These are phyloP conservation scores for Wallacemonas sp. DNA, from an alignment of 208 protist genomes.

Conservation along the genomic window DNA sequence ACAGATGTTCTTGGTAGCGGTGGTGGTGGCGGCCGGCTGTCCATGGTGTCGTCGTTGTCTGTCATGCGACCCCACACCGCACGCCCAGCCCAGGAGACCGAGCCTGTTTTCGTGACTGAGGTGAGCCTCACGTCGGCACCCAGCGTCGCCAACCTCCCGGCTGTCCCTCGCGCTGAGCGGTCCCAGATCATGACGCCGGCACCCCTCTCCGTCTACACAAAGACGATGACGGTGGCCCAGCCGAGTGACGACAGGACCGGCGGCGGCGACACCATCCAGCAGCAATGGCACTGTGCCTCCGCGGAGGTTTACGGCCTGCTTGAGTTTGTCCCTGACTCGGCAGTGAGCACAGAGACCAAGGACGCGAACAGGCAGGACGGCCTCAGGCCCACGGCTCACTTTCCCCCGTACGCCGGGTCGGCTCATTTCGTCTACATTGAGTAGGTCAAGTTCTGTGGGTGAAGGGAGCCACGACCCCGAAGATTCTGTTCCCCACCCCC, in stretches of 20 bases:
- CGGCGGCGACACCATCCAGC: background rate
- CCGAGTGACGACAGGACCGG: background rate
- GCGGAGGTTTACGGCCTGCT: background rate
- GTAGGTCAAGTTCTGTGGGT: too few relatives aligned
- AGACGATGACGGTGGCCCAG: background rate
- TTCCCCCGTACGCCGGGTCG: background rate
- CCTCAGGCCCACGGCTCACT: too few relatives aligned
- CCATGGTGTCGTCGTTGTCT: background rate
- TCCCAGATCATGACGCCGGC: background rate
- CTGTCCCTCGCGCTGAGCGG: background rate
- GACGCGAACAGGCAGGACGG: too few relatives aligned
- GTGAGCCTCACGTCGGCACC: slow-evolving; percentile 4
- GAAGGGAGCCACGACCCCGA: too few relatives aligned
- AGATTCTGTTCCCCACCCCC: too few relatives aligned
- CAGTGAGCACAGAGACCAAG: too few relatives aligned
- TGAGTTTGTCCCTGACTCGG: background rate
- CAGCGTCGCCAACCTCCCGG: too few relatives aligned
- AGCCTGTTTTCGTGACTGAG: slow-evolving; percentile 15
- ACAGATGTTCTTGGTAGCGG: background rate
- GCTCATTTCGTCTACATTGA: slow-evolving; percentile 10
- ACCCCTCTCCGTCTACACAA: slow-evolving; percentile 3
- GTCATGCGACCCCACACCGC: background rate
- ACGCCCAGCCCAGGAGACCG: background rate
- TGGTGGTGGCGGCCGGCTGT: background rate
- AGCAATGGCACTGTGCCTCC: background rate